Evolutionary conservation across 2,329 filamentous ascomycete genomes (phyloP), one percentile per base, ranked within the genome.

Genomic region (Massarina eburnea): DNA sequence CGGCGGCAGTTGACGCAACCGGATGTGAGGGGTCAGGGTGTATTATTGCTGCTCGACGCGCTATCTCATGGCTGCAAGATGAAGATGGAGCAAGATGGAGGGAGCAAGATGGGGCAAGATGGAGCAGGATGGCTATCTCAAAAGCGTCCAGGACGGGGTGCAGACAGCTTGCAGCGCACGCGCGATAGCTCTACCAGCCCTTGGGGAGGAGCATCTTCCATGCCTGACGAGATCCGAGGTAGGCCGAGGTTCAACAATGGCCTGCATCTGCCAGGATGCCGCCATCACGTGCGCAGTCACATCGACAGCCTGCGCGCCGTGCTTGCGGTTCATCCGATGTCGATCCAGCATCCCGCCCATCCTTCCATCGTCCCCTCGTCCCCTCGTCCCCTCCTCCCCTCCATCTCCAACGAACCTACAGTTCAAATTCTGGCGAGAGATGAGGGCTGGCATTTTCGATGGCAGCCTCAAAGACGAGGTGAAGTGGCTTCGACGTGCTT

Each of bases 151-250:
- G 49, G 45, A 54, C 46, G 52, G 55, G 45, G 5, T 17, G 33
- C 7, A 35, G 39, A 47, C 46, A 51, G 55, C 43, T 14, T 17
- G 33, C 7, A 35, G 39, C 46, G 50, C 40, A 39, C 43, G 53
- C 51, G 41, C 50, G 51, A 48, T 51, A 50, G 47, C 54, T 26
- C 8, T 29, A 8, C 37, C 14, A 30, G 27, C 54, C 54, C 54
- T 52, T 56, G 48, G 52, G 38, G 49, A 52, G 51, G 55, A 55
- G 49, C 56, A 54, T 51, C 51, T 52, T 55, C 54, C 58, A 59
- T 61, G 61, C 58, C 55, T 57, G 55, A 54, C 47, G 54, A 62
- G 57, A 64, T 49, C 66, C 66, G 56, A 59, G 52, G 27, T 41
- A 43, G 46, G 39, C 57, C 57, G 66, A 69, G 66, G 64, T 65